Conservation (phyloP, 2,329 filamentous ascomycete genomes). For the Ambrosiella beaveri region DNA sequence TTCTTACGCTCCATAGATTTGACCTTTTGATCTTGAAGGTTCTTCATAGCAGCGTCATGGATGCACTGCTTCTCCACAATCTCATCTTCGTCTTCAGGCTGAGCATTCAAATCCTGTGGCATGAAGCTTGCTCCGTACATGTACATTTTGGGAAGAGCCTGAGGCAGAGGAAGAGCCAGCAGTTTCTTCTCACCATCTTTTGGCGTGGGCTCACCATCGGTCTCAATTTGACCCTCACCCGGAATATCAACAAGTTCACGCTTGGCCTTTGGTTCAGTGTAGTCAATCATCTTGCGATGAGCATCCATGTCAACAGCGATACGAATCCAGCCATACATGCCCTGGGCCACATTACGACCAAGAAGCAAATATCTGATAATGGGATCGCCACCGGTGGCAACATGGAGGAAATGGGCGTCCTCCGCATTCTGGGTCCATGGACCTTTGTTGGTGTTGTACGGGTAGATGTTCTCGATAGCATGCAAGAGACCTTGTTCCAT, state of each 20-base stretch:
- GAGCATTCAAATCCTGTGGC: slow-evolving; percentile 10
- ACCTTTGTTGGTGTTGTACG: slow-evolving; percentile 31
- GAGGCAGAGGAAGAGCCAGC: slow-evolving; percentile 7
- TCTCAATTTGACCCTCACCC: background rate
- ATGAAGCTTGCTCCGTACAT: slow-evolving; percentile 10
- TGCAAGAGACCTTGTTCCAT: slow-evolving; percentile 41
- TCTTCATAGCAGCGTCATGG: background rate
- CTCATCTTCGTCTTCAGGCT: background rate
- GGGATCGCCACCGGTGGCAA: slow-evolving; percentile 34
- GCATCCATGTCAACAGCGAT: slow-evolving; percentile 28
- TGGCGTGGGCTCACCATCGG: background rate
- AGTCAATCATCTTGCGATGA: slow-evolving; percentile 13
- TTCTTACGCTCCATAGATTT: too few relatives aligned
- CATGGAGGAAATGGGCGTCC: slow-evolving; percentile 33
- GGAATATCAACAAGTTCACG: background rate
- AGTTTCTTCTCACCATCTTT: slow-evolving; percentile 3
- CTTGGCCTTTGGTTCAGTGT: background rate
- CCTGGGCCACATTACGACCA: slow-evolving; percentile 33
- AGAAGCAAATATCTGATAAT: slow-evolving; percentile 40
- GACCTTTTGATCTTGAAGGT: background rate
- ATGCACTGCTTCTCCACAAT: background rate
- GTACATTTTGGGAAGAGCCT: slow-evolving; percentile 13
- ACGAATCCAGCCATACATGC: slow-evolving; percentile 37
- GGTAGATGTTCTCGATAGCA: slow-evolving; percentile 30
- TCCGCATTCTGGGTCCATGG: slow-evolving; percentile 32